Conservation (phyloP, 345 rosid genomes). For the Eutrema heterophyllum region DNA sequence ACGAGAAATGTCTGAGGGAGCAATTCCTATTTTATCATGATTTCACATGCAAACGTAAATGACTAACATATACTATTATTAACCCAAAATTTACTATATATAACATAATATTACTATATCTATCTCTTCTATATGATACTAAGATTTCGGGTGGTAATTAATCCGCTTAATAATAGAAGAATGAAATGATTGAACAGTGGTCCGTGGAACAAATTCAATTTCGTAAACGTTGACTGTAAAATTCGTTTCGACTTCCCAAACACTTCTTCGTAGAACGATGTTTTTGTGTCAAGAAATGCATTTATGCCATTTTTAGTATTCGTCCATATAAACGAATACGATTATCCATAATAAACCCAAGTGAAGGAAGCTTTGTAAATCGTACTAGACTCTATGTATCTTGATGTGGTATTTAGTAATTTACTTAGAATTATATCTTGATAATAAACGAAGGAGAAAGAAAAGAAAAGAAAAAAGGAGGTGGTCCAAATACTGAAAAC, state of each 20-base stretch:
- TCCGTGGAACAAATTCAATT: too few relatives aligned
- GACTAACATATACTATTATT: too few relatives aligned
- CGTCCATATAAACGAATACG: neutral
- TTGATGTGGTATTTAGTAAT: neutral
- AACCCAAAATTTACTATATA: too few relatives aligned
- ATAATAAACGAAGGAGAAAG: neutral
- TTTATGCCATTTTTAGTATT: neutral
- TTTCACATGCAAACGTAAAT: too few relatives aligned
- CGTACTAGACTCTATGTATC: neutral
- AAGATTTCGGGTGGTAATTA: too few relatives aligned
- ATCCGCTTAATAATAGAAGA: too few relatives aligned
- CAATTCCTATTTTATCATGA: too few relatives aligned
- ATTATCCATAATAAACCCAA: neutral
- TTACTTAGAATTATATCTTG: neutral
- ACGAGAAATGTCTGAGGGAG: too few relatives aligned
- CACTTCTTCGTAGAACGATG: neutral
- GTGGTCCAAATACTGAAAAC: conserved; percentile 31
- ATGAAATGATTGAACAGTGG: too few relatives aligned
- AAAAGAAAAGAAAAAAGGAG: neutral
- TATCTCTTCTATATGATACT: too few relatives aligned
- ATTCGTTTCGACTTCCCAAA: neutral
- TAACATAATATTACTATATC: too few relatives aligned
- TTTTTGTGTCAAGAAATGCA: neutral
- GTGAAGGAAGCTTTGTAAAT: neutral
- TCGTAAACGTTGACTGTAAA: too few relatives aligned